Evolutionary conservation across 345 rosid genomes (phyloP).

Genomic region (Leavenworthia alabamica): DNA sequence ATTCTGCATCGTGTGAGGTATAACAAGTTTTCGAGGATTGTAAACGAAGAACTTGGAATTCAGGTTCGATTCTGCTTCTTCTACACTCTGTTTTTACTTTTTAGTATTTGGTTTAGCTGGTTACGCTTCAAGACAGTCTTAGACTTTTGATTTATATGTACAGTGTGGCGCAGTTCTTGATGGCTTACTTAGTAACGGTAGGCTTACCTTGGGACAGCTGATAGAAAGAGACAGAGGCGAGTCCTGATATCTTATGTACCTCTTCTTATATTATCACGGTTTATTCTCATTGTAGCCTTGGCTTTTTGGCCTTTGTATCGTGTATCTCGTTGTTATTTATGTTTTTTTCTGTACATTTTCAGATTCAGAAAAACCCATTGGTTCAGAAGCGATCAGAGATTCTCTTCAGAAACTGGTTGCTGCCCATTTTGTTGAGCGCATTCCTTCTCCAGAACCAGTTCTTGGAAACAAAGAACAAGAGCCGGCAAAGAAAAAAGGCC

Average conservation of each 20-base stretch:
- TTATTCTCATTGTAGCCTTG: background rate
- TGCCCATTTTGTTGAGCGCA: conserved; percentile 67
- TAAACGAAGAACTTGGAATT: conserved; percentile 48
- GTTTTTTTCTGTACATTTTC: background rate
- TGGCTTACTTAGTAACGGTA: conserved; percentile 75
- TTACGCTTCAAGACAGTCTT: background rate
- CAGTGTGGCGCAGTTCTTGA: conserved; percentile 61
- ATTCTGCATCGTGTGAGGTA: conserved; percentile 68
- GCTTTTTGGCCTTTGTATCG: background rate
- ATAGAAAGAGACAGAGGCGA: conserved; percentile 57
- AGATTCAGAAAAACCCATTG: conserved; percentile 32
- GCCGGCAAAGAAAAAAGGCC: conserved; percentile 42
- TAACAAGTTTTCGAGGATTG: conserved; percentile 49
- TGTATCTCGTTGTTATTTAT: background rate
- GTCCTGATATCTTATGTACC: conserved; percentile 9
- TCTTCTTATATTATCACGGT: background rate
- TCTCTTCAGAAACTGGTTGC: conserved; percentile 45
- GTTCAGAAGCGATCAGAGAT: conserved; percentile 39
- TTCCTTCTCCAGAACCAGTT: conserved; percentile 71
- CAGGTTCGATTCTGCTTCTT: conserved; percentile 35
- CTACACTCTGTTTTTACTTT: background rate
- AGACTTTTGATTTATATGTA: conserved; percentile 11
- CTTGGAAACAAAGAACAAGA: conserved; percentile 49
- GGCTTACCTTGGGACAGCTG: conserved; percentile 72
- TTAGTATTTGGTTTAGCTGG: background rate